phyloP scores from a whole-genome alignment of 208 protist genomes.

The Angomonas deanei region DNA sequence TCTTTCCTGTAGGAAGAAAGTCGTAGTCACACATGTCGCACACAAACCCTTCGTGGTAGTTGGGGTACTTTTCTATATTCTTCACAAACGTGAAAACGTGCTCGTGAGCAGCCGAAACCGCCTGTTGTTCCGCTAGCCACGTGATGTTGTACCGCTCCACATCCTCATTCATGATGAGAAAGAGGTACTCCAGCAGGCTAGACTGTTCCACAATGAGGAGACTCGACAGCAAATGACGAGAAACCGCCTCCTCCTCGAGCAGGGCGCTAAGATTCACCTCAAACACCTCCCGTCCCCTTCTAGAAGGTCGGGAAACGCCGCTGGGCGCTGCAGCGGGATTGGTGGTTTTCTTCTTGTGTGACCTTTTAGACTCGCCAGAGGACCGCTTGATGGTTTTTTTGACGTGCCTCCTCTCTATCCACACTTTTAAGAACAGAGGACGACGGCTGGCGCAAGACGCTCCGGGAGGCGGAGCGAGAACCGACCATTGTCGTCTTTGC shows the following conservation, averaged over 20 bases:
- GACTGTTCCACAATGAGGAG: constrained; percentile 46
- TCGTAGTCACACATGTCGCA: constrained; percentile 83
- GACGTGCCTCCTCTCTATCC: constrained; percentile 4
- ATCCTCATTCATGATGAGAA: constrained; percentile 58
- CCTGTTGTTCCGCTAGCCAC: constrained; percentile 80
- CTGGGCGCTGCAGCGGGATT: background rate
- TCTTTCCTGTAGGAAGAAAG: constrained; percentile 41
- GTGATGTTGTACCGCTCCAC: constrained; percentile 65
- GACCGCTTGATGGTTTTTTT: background rate
- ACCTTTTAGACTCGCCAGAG: background rate
- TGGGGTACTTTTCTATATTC: constrained; percentile 26
- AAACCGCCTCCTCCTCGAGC: constrained; percentile 29
- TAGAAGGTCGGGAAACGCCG: background rate
- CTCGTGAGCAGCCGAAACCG: constrained; percentile 61
- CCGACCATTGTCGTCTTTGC: background rate
- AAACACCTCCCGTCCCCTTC: background rate
- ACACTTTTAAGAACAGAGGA: background rate
- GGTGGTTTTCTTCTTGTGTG: background rate
- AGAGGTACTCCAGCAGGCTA: constrained; percentile 34
- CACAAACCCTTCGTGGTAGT: constrained; percentile 77
- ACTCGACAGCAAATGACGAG: constrained; percentile 20
- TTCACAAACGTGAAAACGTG: constrained; percentile 63
- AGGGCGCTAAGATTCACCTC: constrained; percentile 18
- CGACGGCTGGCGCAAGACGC: constrained; percentile 1
- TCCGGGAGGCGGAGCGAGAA: background rate